phyloP scores from a whole-genome alignment of 345 rosid genomes.

The Acer saccharum region DNA sequence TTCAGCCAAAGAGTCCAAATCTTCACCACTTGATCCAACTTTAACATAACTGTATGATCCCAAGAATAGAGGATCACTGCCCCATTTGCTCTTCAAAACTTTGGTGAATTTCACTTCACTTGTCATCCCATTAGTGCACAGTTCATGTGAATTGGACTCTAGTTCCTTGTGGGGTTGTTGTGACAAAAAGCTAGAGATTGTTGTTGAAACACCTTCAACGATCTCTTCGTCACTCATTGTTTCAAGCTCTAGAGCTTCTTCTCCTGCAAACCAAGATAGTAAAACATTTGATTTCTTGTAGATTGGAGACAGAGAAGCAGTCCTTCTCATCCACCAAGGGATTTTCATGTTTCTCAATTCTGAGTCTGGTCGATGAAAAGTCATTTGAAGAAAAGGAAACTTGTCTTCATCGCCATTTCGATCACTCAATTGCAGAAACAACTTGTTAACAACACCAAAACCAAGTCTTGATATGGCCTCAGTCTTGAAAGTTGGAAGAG shows the following conservation, averaged over 20 bases:
- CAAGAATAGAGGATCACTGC: slow-evolving; percentile 76
- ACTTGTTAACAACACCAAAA: slow-evolving; percentile 90
- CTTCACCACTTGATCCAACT: slow-evolving; percentile 92
- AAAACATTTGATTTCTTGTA: slow-evolving; percentile 68
- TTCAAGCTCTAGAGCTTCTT: slow-evolving; percentile 91
- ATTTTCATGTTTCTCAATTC: slow-evolving; percentile 55
- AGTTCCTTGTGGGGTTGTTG: slow-evolving; percentile 15
- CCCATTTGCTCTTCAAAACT: slow-evolving; percentile 90
- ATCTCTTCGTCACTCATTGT: slow-evolving; percentile 73
- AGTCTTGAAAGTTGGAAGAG: slow-evolving; percentile 71
- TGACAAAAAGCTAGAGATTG: slow-evolving; percentile 52
- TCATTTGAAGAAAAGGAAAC: slow-evolving; percentile 77
- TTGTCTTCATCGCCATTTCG: slow-evolving; percentile 25
- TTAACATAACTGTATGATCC: slow-evolving; percentile 90
- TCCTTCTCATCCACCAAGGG: slow-evolving; percentile 97
- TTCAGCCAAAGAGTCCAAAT: slow-evolving; percentile 77
- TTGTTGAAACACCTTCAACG: slow-evolving; percentile 58
- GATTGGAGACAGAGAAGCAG: slow-evolving; percentile 77
- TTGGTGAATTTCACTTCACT: slow-evolving; percentile 42
- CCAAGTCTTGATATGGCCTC: slow-evolving; percentile 86
- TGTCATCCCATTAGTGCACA: slow-evolving; percentile 39
- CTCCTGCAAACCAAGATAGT: slow-evolving; percentile 94
- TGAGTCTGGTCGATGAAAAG: slow-evolving; percentile 58
- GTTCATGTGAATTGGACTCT: slow-evolving; percentile 22
- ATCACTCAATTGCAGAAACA: slow-evolving; percentile 61